A percentile compares a stretch with the other conserved stretches of the same genome.
These are phyloP conservation scores for Boletus tomentosulus DNA, from an alignment of 768 basidiomycete genomes.

Conservation along the genomic window DNA sequence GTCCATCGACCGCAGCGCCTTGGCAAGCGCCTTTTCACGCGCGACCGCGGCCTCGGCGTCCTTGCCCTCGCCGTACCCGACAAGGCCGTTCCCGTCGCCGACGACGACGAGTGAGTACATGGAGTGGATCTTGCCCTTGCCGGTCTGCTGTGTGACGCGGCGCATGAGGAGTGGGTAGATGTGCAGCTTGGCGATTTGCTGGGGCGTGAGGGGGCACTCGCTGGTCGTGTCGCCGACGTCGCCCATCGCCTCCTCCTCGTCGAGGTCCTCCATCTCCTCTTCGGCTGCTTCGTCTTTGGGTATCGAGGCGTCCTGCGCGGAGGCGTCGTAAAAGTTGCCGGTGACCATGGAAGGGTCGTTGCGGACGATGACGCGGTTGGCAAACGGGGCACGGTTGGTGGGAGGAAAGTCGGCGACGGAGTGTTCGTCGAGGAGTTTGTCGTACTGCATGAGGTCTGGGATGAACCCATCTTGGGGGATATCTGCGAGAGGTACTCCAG, in stretches of 20 bases:
- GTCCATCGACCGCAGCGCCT: conserved; percentile 87
- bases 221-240: conserved; percentile 14
- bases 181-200: conserved; percentile 34
- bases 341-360: conserved; percentile 69
- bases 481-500: conserved; percentile 16
- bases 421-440: conserved; percentile 59
- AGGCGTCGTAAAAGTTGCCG: conserved; percentile 29
- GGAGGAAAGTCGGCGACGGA: conserved; percentile 53
- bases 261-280: conserved; percentile 14
- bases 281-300: conserved; percentile 10
- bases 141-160: conserved; percentile 82
- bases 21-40: conserved; percentile 49
- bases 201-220: conserved; percentile 13
- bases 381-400: conserved; percentile 46
- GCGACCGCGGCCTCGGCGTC: conserved; percentile 54
- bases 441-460: conserved; percentile 61
- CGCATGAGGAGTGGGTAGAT: conserved; percentile 42
- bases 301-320: conserved; percentile 8
- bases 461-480: conserved; percentile 30
- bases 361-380: conserved; percentile 61
- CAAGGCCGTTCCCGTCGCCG: conserved; percentile 79
- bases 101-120: conserved; percentile 63
- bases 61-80: conserved; percentile 82
- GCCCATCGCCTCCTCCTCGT: conserved; percentile 19
- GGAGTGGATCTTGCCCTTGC: conserved; percentile 83